phyloP scores from a whole-genome alignment of 2,329 filamentous ascomycete species.

The Aschersonia sp. region DNA sequence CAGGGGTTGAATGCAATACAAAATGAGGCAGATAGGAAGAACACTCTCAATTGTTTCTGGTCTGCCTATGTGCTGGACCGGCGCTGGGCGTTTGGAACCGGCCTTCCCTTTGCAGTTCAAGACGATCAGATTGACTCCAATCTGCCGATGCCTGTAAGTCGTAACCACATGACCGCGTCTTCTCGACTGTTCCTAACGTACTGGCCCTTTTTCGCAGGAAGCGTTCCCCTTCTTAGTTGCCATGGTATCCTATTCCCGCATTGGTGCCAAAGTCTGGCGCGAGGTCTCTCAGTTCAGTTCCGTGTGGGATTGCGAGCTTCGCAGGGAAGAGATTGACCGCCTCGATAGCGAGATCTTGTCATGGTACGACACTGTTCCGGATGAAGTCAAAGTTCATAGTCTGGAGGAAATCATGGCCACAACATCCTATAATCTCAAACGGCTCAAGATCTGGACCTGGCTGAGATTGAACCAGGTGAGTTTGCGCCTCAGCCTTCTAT shows the following conservation, averaged over 20 bases:
- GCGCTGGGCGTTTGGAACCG: conserved; percentile 81
- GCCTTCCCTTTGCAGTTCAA: conserved; percentile 72
- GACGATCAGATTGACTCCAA: conserved; percentile 74
- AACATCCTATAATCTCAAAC: conserved; percentile 51
- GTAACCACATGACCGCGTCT: not conserved
- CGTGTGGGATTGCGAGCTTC: conserved; percentile 45
- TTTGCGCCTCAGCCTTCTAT: not conserved
- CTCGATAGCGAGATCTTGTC: conserved; percentile 73
- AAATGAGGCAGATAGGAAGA: conserved; percentile 52
- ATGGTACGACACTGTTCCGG: conserved; percentile 71
- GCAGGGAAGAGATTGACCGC: conserved; percentile 61
- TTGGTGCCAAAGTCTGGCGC: conserved; percentile 78
- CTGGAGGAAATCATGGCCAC: conserved; percentile 42
- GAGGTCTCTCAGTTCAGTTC: conserved; percentile 58
- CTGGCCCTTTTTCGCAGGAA: conserved; percentile 17
- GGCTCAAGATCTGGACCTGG: conserved; percentile 72
- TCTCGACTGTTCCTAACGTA: not conserved
- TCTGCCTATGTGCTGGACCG: conserved; percentile 73
- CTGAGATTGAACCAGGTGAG: conserved; percentile 65
- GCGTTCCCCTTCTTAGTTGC: conserved; percentile 58
- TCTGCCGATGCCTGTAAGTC: conserved; percentile 62
- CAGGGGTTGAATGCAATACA: conserved; percentile 58
- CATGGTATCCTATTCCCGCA: conserved; percentile 73
- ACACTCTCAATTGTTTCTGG: conserved; percentile 69
- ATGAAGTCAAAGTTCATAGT: conserved; percentile 42